Evolutionary conservation across 2,329 filamentous ascomycete genomes (phyloP).

Genomic region (Leptographium flavum): DNA sequence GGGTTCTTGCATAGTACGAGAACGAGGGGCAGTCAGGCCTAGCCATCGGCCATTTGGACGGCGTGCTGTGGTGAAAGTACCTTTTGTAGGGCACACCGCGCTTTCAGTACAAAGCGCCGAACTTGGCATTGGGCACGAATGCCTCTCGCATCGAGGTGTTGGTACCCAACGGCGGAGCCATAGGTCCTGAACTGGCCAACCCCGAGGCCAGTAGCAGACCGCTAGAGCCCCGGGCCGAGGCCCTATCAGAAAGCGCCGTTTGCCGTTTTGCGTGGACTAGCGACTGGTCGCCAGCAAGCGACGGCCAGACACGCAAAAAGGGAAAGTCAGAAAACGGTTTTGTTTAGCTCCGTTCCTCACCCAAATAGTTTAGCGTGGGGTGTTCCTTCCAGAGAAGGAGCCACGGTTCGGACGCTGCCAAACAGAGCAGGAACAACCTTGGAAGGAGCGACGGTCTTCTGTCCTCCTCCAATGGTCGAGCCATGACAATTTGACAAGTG

Average conservation of each 20-base stretch:
- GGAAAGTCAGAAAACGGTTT: no score
- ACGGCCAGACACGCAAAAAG: no score
- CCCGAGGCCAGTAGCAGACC: not conserved
- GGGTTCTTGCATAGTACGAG: no score
- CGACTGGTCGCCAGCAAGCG: not conserved
- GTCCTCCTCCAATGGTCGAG: no score
- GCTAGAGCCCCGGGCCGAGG: not conserved
- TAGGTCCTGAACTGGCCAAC: not conserved
- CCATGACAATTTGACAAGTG: no score
- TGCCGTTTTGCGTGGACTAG: not conserved
- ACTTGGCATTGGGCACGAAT: not conserved
- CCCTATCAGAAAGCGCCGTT: not conserved
- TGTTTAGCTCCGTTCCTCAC: not conserved
- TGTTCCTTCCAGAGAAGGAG: not conserved
- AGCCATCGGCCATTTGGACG: not conserved
- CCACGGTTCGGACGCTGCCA: not conserved
- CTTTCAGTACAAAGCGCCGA: not conserved
- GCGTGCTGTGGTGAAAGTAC: no score
- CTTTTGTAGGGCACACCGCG: no score
- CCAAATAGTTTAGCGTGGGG: not conserved
- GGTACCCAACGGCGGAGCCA: slow-evolving; percentile 1
- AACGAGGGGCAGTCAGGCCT: not conserved
- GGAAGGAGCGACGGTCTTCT: no score
- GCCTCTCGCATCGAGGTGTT: not conserved
- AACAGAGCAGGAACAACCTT: not conserved